A percentile compares a stretch with the other conserved stretches of the same genome.
phyloP scores from a whole-genome alignment of 495 filamentous ascomycete genomes.

The Neurospora terricola region DNA sequence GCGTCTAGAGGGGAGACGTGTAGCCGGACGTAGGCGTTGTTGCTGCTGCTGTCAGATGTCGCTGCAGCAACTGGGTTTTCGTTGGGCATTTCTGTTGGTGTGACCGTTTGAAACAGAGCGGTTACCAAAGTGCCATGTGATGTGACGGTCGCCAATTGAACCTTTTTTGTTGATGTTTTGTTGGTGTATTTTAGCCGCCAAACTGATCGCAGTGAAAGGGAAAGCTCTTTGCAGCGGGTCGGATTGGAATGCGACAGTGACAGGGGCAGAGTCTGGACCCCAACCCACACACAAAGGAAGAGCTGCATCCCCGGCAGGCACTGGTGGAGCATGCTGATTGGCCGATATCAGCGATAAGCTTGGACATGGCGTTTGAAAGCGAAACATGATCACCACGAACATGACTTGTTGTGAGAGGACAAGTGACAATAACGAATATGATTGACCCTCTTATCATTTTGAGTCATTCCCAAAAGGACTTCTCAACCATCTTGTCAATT shows the following conservation, averaged over 20 bases:
- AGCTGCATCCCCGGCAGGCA: neutral
- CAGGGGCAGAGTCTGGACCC: neutral
- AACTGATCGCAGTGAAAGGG: neutral
- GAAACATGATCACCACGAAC: neutral
- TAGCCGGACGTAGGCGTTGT: constrained; percentile 39
- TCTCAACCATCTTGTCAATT: too few relatives aligned
- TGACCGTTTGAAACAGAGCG: neutral
- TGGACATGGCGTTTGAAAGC: neutral
- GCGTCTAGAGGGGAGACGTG: constrained; percentile 80
- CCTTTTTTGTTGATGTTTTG: neutral
- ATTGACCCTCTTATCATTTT: neutral
- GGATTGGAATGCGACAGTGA: neutral
- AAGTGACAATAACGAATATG: neutral
- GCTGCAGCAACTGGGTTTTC: neutral
- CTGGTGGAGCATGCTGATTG: neutral
- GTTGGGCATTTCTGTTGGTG: neutral
- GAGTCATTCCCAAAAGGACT: neutral
- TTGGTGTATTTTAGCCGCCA: neutral
- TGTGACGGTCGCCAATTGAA: neutral
- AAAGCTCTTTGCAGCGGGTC: neutral
- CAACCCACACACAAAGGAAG: neutral
- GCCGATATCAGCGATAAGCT: neutral
- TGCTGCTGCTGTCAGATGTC: neutral
- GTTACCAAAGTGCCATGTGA: neutral
- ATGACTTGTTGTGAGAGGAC: neutral